phyloP scores from a whole-genome alignment of 2,329 filamentous ascomycete genomes.

The Teratosphaeria nubilosa region DNA sequence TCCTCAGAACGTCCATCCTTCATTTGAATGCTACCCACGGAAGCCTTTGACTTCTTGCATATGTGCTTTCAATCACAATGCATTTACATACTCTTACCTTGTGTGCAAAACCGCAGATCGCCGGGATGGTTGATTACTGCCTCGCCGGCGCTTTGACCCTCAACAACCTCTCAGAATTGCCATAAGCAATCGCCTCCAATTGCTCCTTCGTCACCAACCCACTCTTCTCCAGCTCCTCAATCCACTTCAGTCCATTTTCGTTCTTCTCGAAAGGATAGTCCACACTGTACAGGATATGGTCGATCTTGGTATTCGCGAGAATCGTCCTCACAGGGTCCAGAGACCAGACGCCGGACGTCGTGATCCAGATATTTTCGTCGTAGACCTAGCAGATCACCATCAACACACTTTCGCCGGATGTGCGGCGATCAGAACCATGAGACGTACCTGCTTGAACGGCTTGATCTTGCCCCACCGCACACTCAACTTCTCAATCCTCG shows the following conservation, averaged over 20 bases:
- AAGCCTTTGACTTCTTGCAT: no score
- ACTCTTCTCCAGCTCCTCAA: constrained; percentile 41
- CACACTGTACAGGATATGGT: constrained; percentile 47
- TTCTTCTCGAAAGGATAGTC: constrained; percentile 50
- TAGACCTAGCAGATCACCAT: constrained; percentile 27
- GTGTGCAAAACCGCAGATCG: no score
- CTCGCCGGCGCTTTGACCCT: constrained; percentile 20
- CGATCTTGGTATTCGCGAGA: constrained; percentile 28
- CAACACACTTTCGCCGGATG: not conserved
- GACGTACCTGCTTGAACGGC: not conserved
- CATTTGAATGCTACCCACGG: no score
- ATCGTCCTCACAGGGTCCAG: constrained; percentile 40
- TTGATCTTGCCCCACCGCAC: constrained; percentile 26
- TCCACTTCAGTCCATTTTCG: constrained; percentile 40
- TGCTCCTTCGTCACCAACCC: constrained; percentile 42
- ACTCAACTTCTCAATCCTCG: constrained; percentile 31
- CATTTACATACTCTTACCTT: no score
- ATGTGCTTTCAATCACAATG: no score
- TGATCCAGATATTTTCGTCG: constrained; percentile 49
- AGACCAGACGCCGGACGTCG: constrained; percentile 47
- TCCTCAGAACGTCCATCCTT: no score
- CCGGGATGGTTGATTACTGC: not conserved
- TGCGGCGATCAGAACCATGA: no score
- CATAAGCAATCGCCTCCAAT: constrained; percentile 40
- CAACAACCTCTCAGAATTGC: constrained; percentile 43